These are phyloP conservation scores for Suillus americanus DNA, from an alignment of 768 basidiomycete species.

Conservation along the genomic window DNA sequence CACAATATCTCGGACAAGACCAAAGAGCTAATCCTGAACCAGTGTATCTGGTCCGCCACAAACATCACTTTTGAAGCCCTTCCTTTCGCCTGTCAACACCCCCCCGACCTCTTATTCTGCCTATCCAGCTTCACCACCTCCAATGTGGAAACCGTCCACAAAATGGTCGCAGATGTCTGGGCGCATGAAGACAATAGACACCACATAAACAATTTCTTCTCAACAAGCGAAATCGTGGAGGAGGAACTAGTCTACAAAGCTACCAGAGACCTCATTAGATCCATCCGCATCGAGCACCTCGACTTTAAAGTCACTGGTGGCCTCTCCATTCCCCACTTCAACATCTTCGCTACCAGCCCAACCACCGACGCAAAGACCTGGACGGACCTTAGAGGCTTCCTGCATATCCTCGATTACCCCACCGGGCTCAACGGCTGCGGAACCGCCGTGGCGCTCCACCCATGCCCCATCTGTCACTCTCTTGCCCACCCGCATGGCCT, in stretches of 20 bases:
- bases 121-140: background rate
- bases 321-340: background rate
- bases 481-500: too few species aligned
- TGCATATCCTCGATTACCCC: too few species aligned
- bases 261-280: background rate
- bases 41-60: too few species aligned
- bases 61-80: too few species aligned
- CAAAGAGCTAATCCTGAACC: too few species aligned
- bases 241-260: background rate
- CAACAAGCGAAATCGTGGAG: rapidly evolving
- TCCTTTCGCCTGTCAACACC: too few species aligned
- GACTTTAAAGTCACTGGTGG: background rate
- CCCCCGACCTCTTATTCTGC: background rate
- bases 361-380: conserved; percentile 11
- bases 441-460: too few species aligned
- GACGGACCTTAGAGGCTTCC: background rate
- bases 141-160: too few species aligned
- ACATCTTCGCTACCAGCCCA: too few species aligned
- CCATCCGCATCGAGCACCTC: background rate
- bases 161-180: background rate
- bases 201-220: background rate
- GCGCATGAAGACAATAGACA: background rate
- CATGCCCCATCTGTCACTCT: too few species aligned
- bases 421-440: too few species aligned
- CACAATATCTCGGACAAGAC: too few species aligned